Conservation (phyloP, 2,329 filamentous ascomycete genomes). For the Gyromitra esculenta region DNA sequence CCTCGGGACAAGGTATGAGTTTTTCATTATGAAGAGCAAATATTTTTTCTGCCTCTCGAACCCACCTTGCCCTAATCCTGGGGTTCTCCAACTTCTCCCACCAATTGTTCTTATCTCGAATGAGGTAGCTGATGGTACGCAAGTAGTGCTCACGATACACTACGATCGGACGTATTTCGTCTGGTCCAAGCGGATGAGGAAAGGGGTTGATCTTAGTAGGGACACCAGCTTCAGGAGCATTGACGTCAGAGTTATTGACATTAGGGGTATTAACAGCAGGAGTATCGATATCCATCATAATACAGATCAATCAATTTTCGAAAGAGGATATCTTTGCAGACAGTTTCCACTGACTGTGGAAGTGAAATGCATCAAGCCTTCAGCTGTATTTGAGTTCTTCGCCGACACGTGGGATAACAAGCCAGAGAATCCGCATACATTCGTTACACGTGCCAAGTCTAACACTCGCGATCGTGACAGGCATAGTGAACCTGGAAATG, state of each 20-base stretch:
- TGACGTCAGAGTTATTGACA: not conserved
- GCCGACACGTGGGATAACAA: not conserved
- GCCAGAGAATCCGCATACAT: not conserved
- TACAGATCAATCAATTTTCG: too few relatives aligned
- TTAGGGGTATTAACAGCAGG: not conserved
- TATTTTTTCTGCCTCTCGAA: slow-evolving; percentile 3
- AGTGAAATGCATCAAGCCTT: not conserved
- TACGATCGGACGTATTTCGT: not conserved
- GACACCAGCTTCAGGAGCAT: not conserved
- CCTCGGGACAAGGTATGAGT: not conserved
- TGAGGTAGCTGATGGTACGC: not conserved
- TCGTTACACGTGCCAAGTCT: too few relatives aligned
- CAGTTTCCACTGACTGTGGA: not conserved
- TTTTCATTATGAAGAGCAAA: not conserved
- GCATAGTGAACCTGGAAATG: too few relatives aligned
- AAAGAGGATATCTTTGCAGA: not conserved
- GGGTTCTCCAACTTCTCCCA: slow-evolving; percentile 20
- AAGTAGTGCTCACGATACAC: slow-evolving; percentile 8
- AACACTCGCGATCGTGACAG: too few relatives aligned
- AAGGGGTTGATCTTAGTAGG: not conserved
- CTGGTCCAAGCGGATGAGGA: slow-evolving; percentile 4
- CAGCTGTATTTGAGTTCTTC: not conserved
- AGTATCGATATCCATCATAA: not conserved
- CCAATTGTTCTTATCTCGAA: slow-evolving; percentile 24
- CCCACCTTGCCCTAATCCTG: slow-evolving; percentile 15